Percentiles rank a stretch among this genome's conserved stretches.
Evolutionary conservation across 768 basidiomycete genomes (phyloP).

Genomic region (Calvatia gigantea): DNA sequence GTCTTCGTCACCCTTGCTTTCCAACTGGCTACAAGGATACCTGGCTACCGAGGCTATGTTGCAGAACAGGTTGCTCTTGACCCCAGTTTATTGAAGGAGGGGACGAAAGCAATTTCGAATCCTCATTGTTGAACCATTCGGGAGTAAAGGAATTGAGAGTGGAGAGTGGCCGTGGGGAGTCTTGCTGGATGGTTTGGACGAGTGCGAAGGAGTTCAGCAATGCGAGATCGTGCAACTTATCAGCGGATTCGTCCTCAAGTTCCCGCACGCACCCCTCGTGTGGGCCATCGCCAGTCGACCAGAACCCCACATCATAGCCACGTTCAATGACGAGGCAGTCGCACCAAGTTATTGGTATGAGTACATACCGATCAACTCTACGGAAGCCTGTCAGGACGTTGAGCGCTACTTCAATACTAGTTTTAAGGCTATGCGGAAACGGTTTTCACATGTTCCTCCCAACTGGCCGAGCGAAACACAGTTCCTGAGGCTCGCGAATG

Average conservation of each 20-base stretch:
- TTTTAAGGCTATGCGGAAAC: neutral
- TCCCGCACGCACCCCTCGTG: neutral
- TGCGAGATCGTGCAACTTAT: neutral
- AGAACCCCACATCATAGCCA: neutral
- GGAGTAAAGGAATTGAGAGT: neutral
- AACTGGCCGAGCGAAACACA: neutral
- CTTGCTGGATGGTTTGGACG: neutral
- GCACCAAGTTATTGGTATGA: neutral
- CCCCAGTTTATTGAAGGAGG: neutral
- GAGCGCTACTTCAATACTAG: neutral
- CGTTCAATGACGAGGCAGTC: neutral
- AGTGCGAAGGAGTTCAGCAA: neutral
- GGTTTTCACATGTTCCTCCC: neutral
- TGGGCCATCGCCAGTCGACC: neutral
- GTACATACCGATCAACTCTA: neutral
- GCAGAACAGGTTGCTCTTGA: neutral
- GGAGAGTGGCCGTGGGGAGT: neutral
- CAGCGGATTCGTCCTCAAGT: neutral
- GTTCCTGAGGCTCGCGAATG: neutral
- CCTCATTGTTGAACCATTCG: neutral
- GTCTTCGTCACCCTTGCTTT: slow-evolving; percentile 1
- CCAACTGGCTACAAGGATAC: neutral
- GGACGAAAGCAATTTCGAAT: neutral
- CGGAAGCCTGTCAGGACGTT: neutral
- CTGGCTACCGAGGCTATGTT: neutral